Base-by-base conservation (phyloP, 768 basidiomycete genomes). In the Boletus vermiculosoides region DNA sequence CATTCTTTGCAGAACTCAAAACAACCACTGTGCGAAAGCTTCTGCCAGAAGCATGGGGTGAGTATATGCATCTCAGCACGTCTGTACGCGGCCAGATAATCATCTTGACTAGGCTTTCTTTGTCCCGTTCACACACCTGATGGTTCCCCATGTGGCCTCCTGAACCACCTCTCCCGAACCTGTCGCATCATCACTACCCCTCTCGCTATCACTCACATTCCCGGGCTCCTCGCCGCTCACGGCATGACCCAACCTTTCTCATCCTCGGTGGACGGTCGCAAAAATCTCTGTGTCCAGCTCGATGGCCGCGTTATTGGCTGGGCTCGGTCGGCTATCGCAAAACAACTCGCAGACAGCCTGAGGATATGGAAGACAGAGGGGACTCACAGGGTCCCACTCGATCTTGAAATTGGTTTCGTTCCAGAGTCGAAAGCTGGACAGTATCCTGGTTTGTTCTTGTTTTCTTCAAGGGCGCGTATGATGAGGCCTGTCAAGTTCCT, bases 91-190 rank as follows among this genome's bases (percentile, higher is more conserved):
- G 44, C 54, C 61, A 62, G 22, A 65, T 28, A 46, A 52, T 55
- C 23, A 40, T 34, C 37, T 22, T 45, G 4, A 42, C 28, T 55
- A 94, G 93, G 95, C 49, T 99, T 99, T 78, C 76, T 99, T 10
- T 99, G 97, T 67, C 97, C 97, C 22, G 97, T 99, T 18, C 97
- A 99, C 69, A 99, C 97, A 1, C 97, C 97, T 20, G 97, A 99
- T 79, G 97, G 97, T 63, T 83, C 94, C 13, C 97, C 97, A 11
- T 99, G 97, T 73, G 97, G 97, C 73, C 83, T 99, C 15, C 84
- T 99, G 55, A 99, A 98, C 74, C 97, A 99, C 71, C 82, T 99
- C 39, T 92, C 94, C 30, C 86, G 93, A 65, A 88, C 90, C 15
- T 99, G 97, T 75, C 89, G 92, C 57, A 90, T 99, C 62, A 81